phyloP scores from a whole-genome alignment of 1,284 basidiomycete genomes.

The Caloboletus firmus region DNA sequence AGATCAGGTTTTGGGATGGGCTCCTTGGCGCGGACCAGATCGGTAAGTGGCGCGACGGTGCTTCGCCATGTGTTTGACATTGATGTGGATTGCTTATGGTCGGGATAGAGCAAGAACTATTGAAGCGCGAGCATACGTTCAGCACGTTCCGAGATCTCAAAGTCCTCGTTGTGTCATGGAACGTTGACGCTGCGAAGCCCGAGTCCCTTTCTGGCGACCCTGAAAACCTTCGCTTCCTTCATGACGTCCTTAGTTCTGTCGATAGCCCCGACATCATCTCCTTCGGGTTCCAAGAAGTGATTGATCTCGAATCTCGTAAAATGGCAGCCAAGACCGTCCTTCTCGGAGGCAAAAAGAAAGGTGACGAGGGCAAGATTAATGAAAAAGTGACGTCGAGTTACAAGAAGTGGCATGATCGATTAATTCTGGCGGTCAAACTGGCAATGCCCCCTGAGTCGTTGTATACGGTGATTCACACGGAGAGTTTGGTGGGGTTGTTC shows the following conservation, averaged over 20 bases:
- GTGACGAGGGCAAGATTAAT: constrained; percentile 62
- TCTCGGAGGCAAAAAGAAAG: constrained; percentile 69
- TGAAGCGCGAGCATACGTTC: constrained; percentile 74
- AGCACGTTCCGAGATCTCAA: constrained; percentile 79
- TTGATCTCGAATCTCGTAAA: constrained; percentile 90
- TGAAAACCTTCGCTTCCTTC: constrained; percentile 73
- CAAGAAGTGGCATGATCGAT: constrained; percentile 82
- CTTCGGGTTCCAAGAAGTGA: constrained; percentile 95
- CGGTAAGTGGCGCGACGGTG: constrained; percentile 48
- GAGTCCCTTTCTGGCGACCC: constrained; percentile 61
- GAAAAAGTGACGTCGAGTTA: constrained; percentile 85
- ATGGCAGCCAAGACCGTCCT: constrained; percentile 89
- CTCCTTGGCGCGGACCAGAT: constrained; percentile 84
- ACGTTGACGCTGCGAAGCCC: constrained; percentile 87
- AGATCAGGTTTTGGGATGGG: constrained; percentile 87
- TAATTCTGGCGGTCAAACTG: constrained; percentile 70
- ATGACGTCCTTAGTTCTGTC: constrained; percentile 67
- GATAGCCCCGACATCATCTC: constrained; percentile 85
- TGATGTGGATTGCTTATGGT: constrained; percentile 4
- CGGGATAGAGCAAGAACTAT: constrained; percentile 66
- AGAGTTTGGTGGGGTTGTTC: constrained; percentile 90
- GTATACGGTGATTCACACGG: constrained; percentile 81
- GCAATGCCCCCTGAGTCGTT: constrained; percentile 66
- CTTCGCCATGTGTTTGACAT: neutral
- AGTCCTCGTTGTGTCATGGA: constrained; percentile 89